Evolutionary conservation across 169 alveolate species (phyloP), one percentile per base, ranked within the genome.

Genomic region (Plasmodium cynomolgi): DNA sequence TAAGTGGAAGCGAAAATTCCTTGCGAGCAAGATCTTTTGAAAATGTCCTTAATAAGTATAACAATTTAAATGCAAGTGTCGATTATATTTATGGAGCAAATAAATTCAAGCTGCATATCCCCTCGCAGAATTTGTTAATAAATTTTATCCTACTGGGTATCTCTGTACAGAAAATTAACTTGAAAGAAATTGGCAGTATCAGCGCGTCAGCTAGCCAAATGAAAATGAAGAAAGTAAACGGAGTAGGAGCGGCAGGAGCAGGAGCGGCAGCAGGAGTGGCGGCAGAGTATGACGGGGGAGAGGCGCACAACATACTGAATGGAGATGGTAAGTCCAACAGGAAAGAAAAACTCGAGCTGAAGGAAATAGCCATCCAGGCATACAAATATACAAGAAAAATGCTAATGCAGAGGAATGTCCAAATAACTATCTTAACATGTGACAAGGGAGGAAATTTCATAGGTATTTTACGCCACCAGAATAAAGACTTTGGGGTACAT

Each of bases 401-500:
- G 90, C 73, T 90, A 13, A 90, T 90, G 94, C 94, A 90, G 54
- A 90, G 94, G 41, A 44, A 41, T 29, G 94, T 90, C 4, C 94
- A 90, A 74, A 90, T 90, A 58, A 26, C 91, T 34, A 90, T 90
- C 29, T 15, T 90, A 11, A 44, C 94, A 34, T 90, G 94, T 68
- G 94, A 90, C n/a, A 90, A 90, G 77, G 94, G 94, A 58, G 94
- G 94, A 0, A 90, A 90, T 54, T 90, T 90, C 74, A 90, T 90
- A 29, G 94, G 94, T 26, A 68, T 81, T 15, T 68, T 90, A 31
- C 82, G 74, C 29, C 73, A 90, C 73, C 94, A 90, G 26, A 90
- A 90, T 90, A 81, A 81, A 26, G 94, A 90, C 26, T 80, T 81
- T 39, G 39, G 91, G 3, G 13, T 80, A 0, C 91, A 90, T 44